Evolutionary conservation across 768 basidiomycete genomes (phyloP).

Genomic region (Russula brevipes): DNA sequence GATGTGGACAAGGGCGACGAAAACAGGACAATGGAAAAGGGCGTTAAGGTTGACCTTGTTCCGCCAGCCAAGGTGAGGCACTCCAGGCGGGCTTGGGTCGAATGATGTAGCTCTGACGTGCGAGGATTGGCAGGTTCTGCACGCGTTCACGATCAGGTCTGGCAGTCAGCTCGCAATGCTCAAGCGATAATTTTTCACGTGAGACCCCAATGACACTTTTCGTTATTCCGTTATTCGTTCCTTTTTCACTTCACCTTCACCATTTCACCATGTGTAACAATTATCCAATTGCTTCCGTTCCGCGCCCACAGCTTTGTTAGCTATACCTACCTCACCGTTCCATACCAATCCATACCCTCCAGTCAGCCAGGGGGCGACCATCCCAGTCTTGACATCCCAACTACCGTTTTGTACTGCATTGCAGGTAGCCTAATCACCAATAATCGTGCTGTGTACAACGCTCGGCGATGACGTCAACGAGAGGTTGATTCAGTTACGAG

Average conservation of each 20-base stretch:
- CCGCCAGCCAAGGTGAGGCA: slow-evolving; percentile 6
- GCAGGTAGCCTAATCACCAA: slow-evolving; percentile 1
- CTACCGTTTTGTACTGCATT: slow-evolving; percentile 7
- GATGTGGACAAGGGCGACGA: background rate
- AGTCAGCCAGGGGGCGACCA: background rate
- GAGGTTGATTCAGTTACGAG: background rate
- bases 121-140: background rate
- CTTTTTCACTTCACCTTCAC: too few relatives aligned
- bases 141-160: slow-evolving; percentile 13
- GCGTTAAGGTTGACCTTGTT: background rate
- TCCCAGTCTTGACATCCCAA: slow-evolving; percentile 1
- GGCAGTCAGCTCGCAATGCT: slow-evolving; percentile 12
- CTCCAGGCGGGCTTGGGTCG: background rate
- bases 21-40: background rate
- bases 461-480: background rate
- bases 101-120: background rate
- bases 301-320: background rate
- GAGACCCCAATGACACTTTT: background rate
- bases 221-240: too few relatives aligned
- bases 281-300: slow-evolving; percentile 3
- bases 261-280: too few relatives aligned
- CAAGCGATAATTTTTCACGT: background rate
- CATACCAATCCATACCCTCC: slow-evolving; percentile 1
- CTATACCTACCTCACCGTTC: background rate
- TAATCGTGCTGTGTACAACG: background rate